These are phyloP conservation scores for Aspergillus terreus DNA, from an alignment of 2,329 filamentous ascomycete species.

Conservation along the genomic window DNA sequence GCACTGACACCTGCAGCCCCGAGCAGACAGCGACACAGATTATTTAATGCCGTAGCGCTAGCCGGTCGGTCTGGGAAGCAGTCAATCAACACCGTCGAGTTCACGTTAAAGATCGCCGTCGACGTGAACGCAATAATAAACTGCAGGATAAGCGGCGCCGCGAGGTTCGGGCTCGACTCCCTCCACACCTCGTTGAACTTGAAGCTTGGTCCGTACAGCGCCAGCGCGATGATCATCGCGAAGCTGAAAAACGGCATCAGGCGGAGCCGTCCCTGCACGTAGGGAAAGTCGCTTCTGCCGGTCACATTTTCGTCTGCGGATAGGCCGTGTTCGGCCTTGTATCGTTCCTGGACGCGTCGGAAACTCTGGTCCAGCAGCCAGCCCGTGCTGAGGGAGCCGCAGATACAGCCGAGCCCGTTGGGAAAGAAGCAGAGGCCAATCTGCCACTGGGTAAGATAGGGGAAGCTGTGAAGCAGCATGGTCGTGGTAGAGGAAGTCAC, in stretches of 20 bases:
- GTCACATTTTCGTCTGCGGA: background rate
- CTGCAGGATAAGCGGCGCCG: conserved; percentile 35
- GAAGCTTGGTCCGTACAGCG: conserved; percentile 33
- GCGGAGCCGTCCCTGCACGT: conserved; percentile 3
- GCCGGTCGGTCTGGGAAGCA: conserved; percentile 30
- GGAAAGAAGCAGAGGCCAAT: conserved; percentile 42
- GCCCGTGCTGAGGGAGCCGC: conserved; percentile 10
- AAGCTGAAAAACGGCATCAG: conserved; percentile 7
- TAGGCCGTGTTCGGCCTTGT: conserved; percentile 1
- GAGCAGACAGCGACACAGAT: conserved; percentile 34
- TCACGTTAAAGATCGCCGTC: conserved; percentile 34
- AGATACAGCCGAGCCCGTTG: conserved; percentile 30
- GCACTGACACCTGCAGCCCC: conserved; percentile 33
- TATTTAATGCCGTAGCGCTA: conserved; percentile 36
- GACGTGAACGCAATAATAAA: conserved; percentile 35
- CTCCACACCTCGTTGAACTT: conserved; percentile 7
- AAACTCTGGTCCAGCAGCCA: conserved; percentile 12
- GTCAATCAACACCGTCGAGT: conserved; percentile 36
- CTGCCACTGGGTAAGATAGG: conserved; percentile 33
- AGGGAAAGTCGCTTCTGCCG: conserved; percentile 4
- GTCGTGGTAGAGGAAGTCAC: conserved; percentile 44
- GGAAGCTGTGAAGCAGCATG: conserved; percentile 28
- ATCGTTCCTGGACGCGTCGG: background rate
- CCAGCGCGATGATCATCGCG: conserved; percentile 10
- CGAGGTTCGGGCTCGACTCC: conserved; percentile 21